Evolutionary conservation across 2,329 filamentous ascomycete genomes (phyloP).

Genomic region (Talaromyces sp.): DNA sequence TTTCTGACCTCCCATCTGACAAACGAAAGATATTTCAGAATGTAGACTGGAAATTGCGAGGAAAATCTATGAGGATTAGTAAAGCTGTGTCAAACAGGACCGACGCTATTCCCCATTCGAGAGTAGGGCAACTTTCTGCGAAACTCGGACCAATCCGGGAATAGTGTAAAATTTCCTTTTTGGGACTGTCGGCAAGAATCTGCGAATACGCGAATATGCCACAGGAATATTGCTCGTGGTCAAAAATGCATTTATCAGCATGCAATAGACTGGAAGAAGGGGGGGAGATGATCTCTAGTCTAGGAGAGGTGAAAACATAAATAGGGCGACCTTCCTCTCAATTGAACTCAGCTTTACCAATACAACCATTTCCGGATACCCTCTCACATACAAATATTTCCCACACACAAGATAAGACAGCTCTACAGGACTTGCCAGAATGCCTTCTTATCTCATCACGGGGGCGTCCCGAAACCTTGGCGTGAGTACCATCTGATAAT

Average conservation of each 20-base stretch:
- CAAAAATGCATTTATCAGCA: background rate
- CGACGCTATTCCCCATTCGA: background rate
- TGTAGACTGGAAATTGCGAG: background rate
- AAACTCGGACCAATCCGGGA: background rate
- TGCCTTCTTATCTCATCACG: slow-evolving; percentile 27
- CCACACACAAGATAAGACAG: too few relatives aligned
- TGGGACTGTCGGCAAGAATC: background rate
- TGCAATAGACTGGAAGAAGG: background rate
- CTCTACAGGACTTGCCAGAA: background rate
- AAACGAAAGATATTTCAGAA: too few relatives aligned
- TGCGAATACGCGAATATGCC: background rate
- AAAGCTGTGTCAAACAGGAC: background rate
- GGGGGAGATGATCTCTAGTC: background rate
- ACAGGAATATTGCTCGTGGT: background rate
- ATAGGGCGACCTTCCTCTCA: background rate
- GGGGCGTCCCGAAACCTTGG: slow-evolving; percentile 27
- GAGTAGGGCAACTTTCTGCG: slow-evolving; percentile 2
- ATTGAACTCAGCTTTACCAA: too few relatives aligned
- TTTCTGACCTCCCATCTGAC: too few relatives aligned
- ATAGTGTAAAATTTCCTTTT: background rate
- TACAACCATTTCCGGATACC: background rate
- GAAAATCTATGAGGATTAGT: background rate
- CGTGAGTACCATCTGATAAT: background rate
- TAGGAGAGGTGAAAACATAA: background rate
- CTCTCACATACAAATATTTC: too few relatives aligned